A percentile compares a stretch with the other conserved stretches of the same genome.
phyloP scores from a whole-genome alignment of 1,139 yeast species.

The Candida freyschussii region DNA sequence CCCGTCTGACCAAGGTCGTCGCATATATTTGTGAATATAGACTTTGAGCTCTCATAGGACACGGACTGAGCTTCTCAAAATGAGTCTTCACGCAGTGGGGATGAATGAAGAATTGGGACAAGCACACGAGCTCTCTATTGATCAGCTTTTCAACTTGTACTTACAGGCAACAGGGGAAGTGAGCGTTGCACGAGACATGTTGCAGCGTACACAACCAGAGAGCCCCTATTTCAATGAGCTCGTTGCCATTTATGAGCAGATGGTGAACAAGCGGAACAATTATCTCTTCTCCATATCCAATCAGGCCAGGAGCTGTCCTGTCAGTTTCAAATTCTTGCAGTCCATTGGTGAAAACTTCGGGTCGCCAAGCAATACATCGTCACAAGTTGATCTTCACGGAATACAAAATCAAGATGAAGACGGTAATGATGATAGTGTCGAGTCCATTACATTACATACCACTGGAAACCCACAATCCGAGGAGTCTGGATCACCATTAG shows the following conservation, averaged over 20 bases:
- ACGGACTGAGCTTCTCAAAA: background rate
- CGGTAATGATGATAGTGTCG: too few species aligned
- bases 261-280: conserved; percentile 2
- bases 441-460: too few species aligned
- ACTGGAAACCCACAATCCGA: too few species aligned
- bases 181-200: background rate
- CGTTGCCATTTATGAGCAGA: background rate
- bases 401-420: too few species aligned
- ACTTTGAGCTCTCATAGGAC: background rate
- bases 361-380: too few species aligned
- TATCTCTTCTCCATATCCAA: conserved; percentile 1
- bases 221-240: conserved; percentile 2
- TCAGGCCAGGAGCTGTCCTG: too few species aligned
- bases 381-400: too few species aligned
- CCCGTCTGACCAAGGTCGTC: too few species aligned
- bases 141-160: conserved; percentile 3
- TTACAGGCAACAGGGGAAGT: conserved; percentile 2
- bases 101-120: background rate
- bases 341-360: too few species aligned
- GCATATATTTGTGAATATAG: too few species aligned
- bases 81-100: background rate
- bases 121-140: conserved; percentile 3
- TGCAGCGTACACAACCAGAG: background rate
- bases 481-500: too few species aligned
- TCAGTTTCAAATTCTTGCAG: too few species aligned